Evolutionary conservation across 352 stramenopile species (phyloP).

Genomic region (Phytopythium helicoides): DNA sequence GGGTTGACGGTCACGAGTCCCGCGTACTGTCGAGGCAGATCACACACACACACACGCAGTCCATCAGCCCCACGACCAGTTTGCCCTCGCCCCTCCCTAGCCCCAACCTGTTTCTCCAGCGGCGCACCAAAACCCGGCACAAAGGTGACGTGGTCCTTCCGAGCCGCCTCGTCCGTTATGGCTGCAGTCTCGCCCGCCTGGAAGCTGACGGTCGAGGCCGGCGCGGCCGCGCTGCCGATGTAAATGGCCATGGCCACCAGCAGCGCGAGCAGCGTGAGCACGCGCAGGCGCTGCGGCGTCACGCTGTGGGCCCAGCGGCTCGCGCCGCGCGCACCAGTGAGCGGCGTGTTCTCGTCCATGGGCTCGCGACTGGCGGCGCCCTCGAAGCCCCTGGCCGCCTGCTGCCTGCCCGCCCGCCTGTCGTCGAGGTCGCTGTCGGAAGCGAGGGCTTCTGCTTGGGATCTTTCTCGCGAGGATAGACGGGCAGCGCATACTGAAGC

Average conservation of each 20-base stretch:
- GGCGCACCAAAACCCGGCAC: constrained; percentile 66
- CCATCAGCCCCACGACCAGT: constrained; percentile 19
- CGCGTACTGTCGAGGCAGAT: constrained; percentile 53
- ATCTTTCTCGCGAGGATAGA: not conserved
- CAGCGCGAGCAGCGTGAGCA: constrained; percentile 16
- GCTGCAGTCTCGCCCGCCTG: not conserved
- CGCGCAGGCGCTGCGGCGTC: constrained; percentile 23
- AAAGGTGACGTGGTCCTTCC: constrained; percentile 49
- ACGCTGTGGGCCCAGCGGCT: constrained; percentile 10
- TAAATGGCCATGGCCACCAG: constrained; percentile 23
- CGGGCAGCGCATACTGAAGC: not conserved
- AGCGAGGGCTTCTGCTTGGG: constrained; percentile 12
- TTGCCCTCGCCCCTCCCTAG: not conserved
- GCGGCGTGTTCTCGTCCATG: constrained; percentile 50
- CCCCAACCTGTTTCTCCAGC: constrained; percentile 60
- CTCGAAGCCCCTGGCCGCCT: too few species aligned
- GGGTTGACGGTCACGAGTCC: constrained; percentile 65
- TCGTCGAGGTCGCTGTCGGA: too few species aligned
- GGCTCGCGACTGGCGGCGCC: not conserved
- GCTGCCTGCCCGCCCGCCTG: too few species aligned
- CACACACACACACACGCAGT: constrained; percentile 22
- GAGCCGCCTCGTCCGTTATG: not conserved
- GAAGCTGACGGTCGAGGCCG: constrained; percentile 9
- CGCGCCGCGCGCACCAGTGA: constrained; percentile 26
- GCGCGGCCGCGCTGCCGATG: constrained; percentile 11